Base-by-base conservation (phyloP, 129 eudicot species). In the Lactuca sativa region DNA sequence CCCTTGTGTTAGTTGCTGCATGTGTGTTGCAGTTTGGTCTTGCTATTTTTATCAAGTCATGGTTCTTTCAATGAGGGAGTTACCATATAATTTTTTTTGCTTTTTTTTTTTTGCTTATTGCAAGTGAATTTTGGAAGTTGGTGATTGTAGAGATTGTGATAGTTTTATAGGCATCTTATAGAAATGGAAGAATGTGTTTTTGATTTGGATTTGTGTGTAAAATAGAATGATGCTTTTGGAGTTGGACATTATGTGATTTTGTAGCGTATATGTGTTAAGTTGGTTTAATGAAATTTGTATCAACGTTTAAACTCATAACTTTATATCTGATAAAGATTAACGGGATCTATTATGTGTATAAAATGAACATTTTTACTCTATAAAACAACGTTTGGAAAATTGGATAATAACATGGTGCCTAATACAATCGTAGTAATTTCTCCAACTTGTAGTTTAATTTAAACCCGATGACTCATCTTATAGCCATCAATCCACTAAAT, bases 21-120 rank as follows among this genome's bases (percentile, higher is more conserved):
- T 84, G 85, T 67, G 76, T 85, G 53, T 79, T 95, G 83, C 99
- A 95, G 54, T 78, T 83, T 63, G 95, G 74, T 47, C 76, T 95
- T 53, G 84, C 95, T 40, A 73, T 95, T 80, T 95, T 95, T 80
- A 90, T 95, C 82, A 95, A 95, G 84, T 79, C 86, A 80, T 83
- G 90, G 90, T 95, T 95, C 70, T 93, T 93, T 69, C 70, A 78
- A 43, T 89, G 66, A 82, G 25, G 1, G 30, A 25, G 30, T 25
- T 25, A 25, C 30, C 2, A 25, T 25, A 25, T 25, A 25, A 25
- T 25, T 0, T 25, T 25, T 25, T 25, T 25, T 25, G 1, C 2
- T 25, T 25, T 25, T 25, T 25, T 25, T 25, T 25, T 25, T 25
- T 25, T 25, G 30, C 30, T 49, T 3, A 32, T 59, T 75, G 75